Evolutionary conservation across 2,329 filamentous ascomycete genomes (phyloP).

Genomic region (Diaporthe eres): DNA sequence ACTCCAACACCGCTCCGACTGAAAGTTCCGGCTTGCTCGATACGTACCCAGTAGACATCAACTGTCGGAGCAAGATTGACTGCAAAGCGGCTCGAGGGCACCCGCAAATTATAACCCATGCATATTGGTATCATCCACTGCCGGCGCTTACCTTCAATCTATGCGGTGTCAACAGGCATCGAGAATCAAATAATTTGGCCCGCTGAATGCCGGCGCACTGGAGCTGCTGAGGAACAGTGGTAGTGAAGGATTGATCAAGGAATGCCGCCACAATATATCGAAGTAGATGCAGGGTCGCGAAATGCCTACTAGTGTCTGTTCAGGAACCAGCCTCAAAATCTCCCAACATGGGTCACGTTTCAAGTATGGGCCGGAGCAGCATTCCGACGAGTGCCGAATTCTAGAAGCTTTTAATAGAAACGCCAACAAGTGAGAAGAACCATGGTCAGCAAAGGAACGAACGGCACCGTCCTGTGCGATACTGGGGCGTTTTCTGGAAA

Average conservation of each 20-base stretch:
- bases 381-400: slow-evolving; percentile 2
- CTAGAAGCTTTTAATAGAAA: slow-evolving; percentile 4
- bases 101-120: neutral
- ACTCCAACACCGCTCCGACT: neutral
- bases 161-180: neutral
- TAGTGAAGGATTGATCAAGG: neutral
- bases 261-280: neutral
- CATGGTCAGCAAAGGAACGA: neutral
- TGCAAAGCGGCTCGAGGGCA: neutral
- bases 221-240: neutral
- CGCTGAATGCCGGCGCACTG: neutral
- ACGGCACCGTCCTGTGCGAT: neutral
- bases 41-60: neutral
- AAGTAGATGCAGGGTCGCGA: too few relatives aligned
- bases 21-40: neutral
- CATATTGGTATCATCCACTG: neutral
- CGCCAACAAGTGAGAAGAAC: neutral
- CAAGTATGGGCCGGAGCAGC: neutral
- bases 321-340: neutral
- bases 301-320: neutral
- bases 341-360: slow-evolving; percentile 9
- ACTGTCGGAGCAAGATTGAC: neutral
- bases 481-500: neutral
- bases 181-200: neutral
- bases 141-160: neutral